Conservation (phyloP, 2,329 filamentous ascomycete species). For the Aureobasidium sp. region DNA sequence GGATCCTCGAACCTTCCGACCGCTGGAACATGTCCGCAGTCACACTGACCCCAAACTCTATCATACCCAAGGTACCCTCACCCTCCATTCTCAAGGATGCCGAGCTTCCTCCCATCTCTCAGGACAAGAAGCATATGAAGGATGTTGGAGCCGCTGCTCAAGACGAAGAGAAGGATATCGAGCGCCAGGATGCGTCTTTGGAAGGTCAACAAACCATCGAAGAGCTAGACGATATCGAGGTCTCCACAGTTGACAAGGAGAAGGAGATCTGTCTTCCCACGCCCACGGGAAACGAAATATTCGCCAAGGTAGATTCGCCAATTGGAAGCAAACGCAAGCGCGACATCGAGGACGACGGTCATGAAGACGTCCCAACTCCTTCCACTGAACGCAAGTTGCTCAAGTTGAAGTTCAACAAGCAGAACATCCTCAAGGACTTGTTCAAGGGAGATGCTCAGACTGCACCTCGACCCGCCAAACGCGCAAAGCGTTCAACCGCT, state of each 20-base stretch:
- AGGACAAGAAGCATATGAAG: neutral
- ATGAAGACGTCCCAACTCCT: neutral
- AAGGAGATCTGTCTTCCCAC: neutral
- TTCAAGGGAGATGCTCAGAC: neutral
- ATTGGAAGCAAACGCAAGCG: conserved; percentile 10
- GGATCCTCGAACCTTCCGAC: neutral
- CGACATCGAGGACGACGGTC: neutral
- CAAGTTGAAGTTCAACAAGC: neutral
- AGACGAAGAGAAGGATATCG: neutral
- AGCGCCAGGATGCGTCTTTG: neutral
- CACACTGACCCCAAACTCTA: neutral
- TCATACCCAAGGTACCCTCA: neutral
- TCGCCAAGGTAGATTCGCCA: neutral
- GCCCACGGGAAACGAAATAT: neutral
- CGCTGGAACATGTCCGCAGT: neutral
- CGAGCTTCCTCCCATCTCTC: neutral
- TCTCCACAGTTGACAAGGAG: neutral
- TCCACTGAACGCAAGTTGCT: neutral
- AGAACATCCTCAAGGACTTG: neutral
- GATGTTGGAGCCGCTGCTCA: neutral
- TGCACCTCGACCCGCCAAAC: neutral
- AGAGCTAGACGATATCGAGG: neutral
- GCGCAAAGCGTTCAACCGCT: neutral
- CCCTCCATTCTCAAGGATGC: neutral
- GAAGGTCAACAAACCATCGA: neutral